phyloP scores from a whole-genome alignment of 306 rosid genomes.

The Lathyrus tuberosus region DNA sequence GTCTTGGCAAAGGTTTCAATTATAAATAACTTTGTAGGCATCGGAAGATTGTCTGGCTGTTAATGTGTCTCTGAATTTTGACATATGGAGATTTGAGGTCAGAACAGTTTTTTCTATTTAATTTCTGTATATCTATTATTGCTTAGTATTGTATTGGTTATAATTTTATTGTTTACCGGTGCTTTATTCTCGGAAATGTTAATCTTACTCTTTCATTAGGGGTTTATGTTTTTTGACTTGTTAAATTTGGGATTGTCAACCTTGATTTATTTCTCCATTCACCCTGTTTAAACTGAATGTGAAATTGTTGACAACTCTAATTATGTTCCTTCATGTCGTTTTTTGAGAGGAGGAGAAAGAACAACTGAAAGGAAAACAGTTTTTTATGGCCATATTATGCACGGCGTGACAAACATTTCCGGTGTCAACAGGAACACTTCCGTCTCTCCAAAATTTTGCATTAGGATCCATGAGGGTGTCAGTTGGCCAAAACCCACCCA shows the following conservation, averaged over 20 bases:
- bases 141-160: conserved; percentile 12
- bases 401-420: too few species aligned
- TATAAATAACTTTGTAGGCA: conserved; percentile 58
- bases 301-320: too few species aligned
- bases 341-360: too few species aligned
- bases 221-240: conserved; percentile 3
- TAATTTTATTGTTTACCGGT: conserved; percentile 3
- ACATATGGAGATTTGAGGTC: conserved; percentile 61
- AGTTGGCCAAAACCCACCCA: too few species aligned
- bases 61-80: conserved; percentile 60
- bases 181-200: conserved; percentile 13
- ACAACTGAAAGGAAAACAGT: not conserved
- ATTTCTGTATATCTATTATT: conserved; percentile 15
- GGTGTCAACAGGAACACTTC: too few species aligned
- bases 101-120: conserved; percentile 33
- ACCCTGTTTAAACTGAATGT: not conserved
- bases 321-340: too few species aligned
- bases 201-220: conserved; percentile 6
- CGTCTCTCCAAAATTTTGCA: too few species aligned
- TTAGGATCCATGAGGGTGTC: too few species aligned
- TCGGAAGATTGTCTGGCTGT: conserved; percentile 72
- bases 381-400: conserved; percentile 3
- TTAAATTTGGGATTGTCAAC: conserved; percentile 19
- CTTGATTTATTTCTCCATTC: conserved; percentile 30
- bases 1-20: conserved; percentile 31